Base-by-base conservation (phyloP, 352 stramenopile genomes). In the Globisporangium spinosum region DNA sequence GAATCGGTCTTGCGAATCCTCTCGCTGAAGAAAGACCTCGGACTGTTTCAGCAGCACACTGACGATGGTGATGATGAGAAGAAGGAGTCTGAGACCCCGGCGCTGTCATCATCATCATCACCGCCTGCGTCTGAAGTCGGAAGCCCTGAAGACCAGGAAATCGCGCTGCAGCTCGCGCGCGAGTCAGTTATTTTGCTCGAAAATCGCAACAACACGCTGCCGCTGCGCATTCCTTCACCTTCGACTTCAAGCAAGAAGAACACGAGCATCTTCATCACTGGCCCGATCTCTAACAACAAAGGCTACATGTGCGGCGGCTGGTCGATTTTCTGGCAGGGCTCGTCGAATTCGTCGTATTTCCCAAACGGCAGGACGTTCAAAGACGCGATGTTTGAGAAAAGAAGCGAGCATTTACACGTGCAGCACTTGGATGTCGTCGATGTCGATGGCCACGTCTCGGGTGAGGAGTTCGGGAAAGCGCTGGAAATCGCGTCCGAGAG, bases 121-220 rank as follows among this genome's bases (percentile, higher is more conserved):
- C 15, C 40, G 15, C 15, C 20, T 67, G 56, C 57, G 54, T 23
- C 45, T 53, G 29, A 64, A 8, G 78, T 95, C 1, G 85, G 89
- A 2, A 85, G 75, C 43, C 34, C 70, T 15, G 69, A 67, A 23
- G 88, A 95, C 56, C 75, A 90, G 57, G 63, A 74, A 3, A 73
- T 79, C 8, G 85, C 87, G 0, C 72, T 97, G 8, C 49, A 80
- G 25, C 67, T 93, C n/a, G 87, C 87, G 2, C 76, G 77, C 5
- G 87, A 97, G 62, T 93, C 87, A 0, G 72, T 96, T 22, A 81
- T 94, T 35, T 67, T 97, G 6, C 70, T 96, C 3, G 75, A 95
- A 62, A 97, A 97, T 70, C 74, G 69, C 10, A 70, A 79, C 45
- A 51, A 67, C 6, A 70, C 70, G 10, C 68, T 94, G 0, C 82